Base-by-base conservation (phyloP, 1,284 basidiomycete genomes). In the Rhodotorula sp. region DNA sequence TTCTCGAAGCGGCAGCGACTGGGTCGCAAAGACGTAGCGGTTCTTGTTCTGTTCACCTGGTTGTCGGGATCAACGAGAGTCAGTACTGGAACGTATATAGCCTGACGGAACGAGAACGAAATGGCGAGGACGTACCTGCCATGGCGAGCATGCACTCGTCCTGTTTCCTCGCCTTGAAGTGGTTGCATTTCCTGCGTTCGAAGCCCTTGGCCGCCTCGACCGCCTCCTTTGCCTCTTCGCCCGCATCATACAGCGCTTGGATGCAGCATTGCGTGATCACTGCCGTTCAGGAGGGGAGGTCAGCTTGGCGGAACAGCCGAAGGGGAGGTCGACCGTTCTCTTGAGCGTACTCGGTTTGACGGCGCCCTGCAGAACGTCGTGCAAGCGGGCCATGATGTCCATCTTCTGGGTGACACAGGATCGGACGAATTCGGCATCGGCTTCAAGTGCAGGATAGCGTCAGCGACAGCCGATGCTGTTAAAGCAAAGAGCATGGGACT, bases 251-350 rank as follows among this genome's bases (percentile, higher is more conserved):
- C 3, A 97, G 85, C 78, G 92, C 91, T 76, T 93, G 89, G 65
- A 97, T 91, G 80, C 90, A 93, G 80, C 94, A 97, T 81, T 97
- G 94, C 0, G 94, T 96, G 81, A 97, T 96, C 93, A 97, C 93
- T 96, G 80, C 21, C 54, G 7, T 43, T 43, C 39, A 43, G 46
- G 18, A 58, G 31, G 31, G 12, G 14, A 7, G 20, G 23, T 15
- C 21, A 18, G 48, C 16, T 16, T 12, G 46, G 4, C 3, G 39
- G 39, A 12, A 18, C 20, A 20, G 39, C 14, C 2, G 31, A 12
- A 26, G 21, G 8, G 18, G 26, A 7, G 29, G 31, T 26, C 2
- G 39, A 31, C 34, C 34, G 34, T 34, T 5, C 5, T 20, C 46
- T 4, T 12, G 43, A 20, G 84, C 92, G 83, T 81, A 97, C 94